Percentiles rank a stretch among this genome's conserved stretches.
phyloP scores from a whole-genome alignment of 805 yeast species.

The Nakazawaea wickerhamii region DNA sequence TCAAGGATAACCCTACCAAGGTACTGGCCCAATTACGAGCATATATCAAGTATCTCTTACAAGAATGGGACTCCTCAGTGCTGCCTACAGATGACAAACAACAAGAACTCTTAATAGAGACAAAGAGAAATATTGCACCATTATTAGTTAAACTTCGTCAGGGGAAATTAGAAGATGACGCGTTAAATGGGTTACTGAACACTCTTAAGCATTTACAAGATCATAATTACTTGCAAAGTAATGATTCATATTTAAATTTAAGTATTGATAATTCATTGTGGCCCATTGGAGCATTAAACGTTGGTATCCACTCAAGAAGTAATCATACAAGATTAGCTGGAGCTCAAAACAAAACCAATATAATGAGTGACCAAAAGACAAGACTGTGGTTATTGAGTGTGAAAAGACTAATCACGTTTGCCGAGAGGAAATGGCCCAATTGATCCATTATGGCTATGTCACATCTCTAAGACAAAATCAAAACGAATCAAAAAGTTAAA shows the following conservation, averaged over 20 bases:
- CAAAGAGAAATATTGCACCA: conserved; percentile 45
- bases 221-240: conserved; percentile 44
- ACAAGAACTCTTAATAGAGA: conserved; percentile 32
- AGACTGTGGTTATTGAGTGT: conserved; percentile 72
- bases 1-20: conserved; percentile 26
- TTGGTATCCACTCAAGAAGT: conserved; percentile 75
- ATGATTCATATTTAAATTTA: conserved; percentile 64
- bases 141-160: conserved; percentile 49
- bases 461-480: no score
- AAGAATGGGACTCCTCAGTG: conserved; percentile 28
- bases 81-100: conserved; percentile 3
- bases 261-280: conserved; percentile 87
- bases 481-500: no score
- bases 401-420: conserved; percentile 65
- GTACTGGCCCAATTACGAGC: conserved; percentile 38
- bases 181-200: conserved; percentile 52
- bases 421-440: conserved; percentile 27
- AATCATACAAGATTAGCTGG: conserved; percentile 55
- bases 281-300: conserved; percentile 82
- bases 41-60: conserved; percentile 38
- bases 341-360: conserved; percentile 49
- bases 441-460: background rate
- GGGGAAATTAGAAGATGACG: conserved; percentile 30
- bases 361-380: conserved; percentile 73
- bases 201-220: conserved; percentile 57